These are phyloP conservation scores for Colletotrichum australisinense DNA, from an alignment of 2,329 filamentous ascomycete species.

Conservation along the genomic window DNA sequence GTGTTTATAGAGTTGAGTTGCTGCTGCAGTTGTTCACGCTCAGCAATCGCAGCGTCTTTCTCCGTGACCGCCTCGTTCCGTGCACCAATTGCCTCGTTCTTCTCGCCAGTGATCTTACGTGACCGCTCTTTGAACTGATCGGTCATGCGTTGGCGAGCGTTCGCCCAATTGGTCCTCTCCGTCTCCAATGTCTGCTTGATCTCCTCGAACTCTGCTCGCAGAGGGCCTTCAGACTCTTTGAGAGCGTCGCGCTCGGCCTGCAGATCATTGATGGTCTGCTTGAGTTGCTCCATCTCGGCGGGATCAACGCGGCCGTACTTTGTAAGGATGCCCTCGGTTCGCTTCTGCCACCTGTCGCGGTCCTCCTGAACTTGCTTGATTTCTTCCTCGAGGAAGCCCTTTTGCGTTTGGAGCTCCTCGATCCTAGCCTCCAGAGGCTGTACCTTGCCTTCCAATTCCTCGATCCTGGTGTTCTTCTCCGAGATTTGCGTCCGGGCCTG, in stretches of 20 bases:
- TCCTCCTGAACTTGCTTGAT: constrained; percentile 91
- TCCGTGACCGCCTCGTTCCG: constrained; percentile 64
- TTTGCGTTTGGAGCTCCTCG: constrained; percentile 83
- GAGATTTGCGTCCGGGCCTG: constrained; percentile 81
- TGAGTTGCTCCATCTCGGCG: constrained; percentile 89
- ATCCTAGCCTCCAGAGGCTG: constrained; percentile 86
- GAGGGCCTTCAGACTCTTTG: constrained; percentile 59
- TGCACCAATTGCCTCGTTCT: constrained; percentile 62
- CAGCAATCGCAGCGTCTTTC: constrained; percentile 59
- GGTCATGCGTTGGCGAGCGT: constrained; percentile 63
- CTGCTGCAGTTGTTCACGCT: constrained; percentile 67
- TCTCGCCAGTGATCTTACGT: constrained; percentile 64
- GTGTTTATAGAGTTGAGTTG: constrained; percentile 59
- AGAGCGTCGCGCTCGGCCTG: constrained; percentile 73
- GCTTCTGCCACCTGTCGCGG: constrained; percentile 94
- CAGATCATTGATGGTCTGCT: constrained; percentile 76
- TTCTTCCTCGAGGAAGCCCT: constrained; percentile 86
- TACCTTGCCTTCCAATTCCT: constrained; percentile 79
- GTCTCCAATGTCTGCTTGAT: constrained; percentile 63
- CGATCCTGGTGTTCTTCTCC: constrained; percentile 79
- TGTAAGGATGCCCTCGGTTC: constrained; percentile 93
- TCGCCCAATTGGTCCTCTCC: constrained; percentile 66
- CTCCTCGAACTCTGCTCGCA: constrained; percentile 66
- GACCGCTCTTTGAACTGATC: constrained; percentile 74
- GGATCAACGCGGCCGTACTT: constrained; percentile 97